Base-by-base conservation (phyloP, 345 rosid species). In the Lepidium aucheri region DNA sequence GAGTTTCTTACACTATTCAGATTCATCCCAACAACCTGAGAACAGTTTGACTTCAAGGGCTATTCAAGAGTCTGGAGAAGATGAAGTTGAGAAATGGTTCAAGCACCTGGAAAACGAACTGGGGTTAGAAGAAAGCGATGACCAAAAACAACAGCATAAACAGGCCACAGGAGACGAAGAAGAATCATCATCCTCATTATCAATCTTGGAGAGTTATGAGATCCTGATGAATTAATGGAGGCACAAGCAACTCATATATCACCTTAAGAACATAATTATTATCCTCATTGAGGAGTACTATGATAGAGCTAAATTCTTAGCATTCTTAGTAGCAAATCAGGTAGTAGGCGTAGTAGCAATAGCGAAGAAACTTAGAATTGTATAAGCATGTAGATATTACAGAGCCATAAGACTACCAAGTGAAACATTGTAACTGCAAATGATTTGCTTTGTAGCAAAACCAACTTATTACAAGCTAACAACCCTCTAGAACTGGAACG, bases 41-140 rank as follows among this genome's bases (percentile, higher is more conserved):
- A 78, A 45, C 4, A 68, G 42, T 74, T 68, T 32, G 26, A 63
- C 56, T 57, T n/a, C 79, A 17, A 63, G 38, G 39, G 26, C 28
- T 42, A 20, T 15, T 34, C 47, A 60, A 54, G 49, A 61, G 11
- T 52, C 36, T 63, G 66, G 55, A 47, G 78, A 76, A 9, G 77
- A 17, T 57, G 95, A 82, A 42, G 74, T 70, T 41, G 76, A 40
- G 44, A 75, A 78, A 58, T 86, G 94, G 96, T 60, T 84, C 55
- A 78, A 74, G 49, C 75, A 80, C 76, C 63, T 91, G 54, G 96
- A 88, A 70, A 75, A 38, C 30, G 94, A 86, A 60, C 87, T 88
- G 49, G 91, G 86, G 0, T 62, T 88, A 16, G 88, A 77, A 43
- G 78, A 53, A 52, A 72, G 77, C 38, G 24, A 70, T 40, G 52